A percentile compares a stretch with the other conserved stretches of the same genome.
phyloP scores from a whole-genome alignment of 75 land plant species.

The Cupressus sempervirens region DNA sequence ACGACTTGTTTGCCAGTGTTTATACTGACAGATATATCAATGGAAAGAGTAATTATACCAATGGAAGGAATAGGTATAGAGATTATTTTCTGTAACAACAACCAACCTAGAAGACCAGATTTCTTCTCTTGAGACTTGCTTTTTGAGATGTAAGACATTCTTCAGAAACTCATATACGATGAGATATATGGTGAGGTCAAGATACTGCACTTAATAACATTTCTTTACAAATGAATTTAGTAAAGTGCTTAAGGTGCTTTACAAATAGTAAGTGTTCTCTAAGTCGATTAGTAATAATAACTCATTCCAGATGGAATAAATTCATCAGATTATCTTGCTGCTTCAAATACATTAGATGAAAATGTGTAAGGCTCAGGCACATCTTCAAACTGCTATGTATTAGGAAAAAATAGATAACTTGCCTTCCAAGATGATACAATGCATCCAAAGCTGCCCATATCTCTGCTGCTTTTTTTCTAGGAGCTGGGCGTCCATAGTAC shows the following conservation, averaged over 20 bases:
- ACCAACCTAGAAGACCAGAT: background rate
- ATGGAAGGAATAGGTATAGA: background rate
- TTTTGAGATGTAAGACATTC: background rate
- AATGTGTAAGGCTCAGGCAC: background rate
- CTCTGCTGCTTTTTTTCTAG: conserved; percentile 4
- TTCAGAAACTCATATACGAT: background rate
- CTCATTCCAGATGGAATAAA: background rate
- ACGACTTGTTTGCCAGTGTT: background rate
- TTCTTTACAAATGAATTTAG: background rate
- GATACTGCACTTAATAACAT: background rate
- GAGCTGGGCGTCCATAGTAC: conserved; percentile 5
- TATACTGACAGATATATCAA: background rate
- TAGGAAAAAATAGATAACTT: background rate
- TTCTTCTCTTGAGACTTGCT: background rate
- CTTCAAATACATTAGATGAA: background rate
- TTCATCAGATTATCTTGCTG: background rate
- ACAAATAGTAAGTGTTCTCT: background rate
- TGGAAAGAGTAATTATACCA: background rate
- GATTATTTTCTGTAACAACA: too few relatives aligned
- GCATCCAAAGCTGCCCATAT: conserved; percentile 9
- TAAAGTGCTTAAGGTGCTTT: background rate
- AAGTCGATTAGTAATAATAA: background rate
- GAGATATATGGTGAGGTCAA: background rate
- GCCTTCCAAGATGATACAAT: background rate
- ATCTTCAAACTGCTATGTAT: background rate